A percentile compares a stretch with the other conserved stretches of the same genome.
These are phyloP conservation scores for Aspergillus thermomutatus DNA, from an alignment of 2,329 filamentous ascomycete species.

Conservation along the genomic window DNA sequence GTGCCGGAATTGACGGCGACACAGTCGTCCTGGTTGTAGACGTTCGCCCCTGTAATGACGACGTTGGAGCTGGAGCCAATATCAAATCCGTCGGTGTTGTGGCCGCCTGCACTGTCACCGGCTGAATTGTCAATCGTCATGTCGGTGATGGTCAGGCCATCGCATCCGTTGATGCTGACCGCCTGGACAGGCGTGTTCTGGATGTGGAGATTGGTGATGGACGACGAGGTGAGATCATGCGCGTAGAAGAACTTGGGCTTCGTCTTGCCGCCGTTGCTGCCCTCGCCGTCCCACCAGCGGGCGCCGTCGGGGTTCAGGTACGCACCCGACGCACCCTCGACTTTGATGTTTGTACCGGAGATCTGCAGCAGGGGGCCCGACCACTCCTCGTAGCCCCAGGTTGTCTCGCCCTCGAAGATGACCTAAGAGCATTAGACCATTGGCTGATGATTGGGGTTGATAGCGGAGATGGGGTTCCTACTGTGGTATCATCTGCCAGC, in stretches of 20 bases:
- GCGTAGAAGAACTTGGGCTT: conserved; percentile 65
- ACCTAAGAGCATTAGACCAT: conserved; percentile 34
- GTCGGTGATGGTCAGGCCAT: conserved; percentile 49
- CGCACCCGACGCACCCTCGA: conserved; percentile 45
- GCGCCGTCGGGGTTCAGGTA: conserved; percentile 56
- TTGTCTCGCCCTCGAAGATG: conserved; percentile 64
- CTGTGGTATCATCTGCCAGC: conserved; percentile 31
- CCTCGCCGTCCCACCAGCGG: conserved; percentile 61
- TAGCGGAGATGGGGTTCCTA: conserved; percentile 6
- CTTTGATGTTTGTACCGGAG: conserved; percentile 54
- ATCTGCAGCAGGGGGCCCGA: conserved; percentile 61
- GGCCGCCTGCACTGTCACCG: conserved; percentile 42
- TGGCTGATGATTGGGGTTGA: too few relatives aligned
- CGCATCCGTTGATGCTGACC: conserved; percentile 37
- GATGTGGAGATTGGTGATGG: conserved; percentile 29
- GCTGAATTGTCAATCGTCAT: conserved; percentile 58
- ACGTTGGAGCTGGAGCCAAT: conserved; percentile 50
- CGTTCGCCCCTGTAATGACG: conserved; percentile 50
- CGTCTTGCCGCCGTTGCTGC: conserved; percentile 57
- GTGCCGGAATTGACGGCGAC: conserved; percentile 55
- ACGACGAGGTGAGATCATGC: conserved; percentile 27
- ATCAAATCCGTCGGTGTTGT: conserved; percentile 61
- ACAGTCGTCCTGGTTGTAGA: conserved; percentile 63
- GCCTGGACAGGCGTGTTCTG: conserved; percentile 35
- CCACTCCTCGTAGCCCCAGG: conserved; percentile 66